These are phyloP conservation scores for Fomitopsis betulina DNA, from an alignment of 1,284 basidiomycete species.

Conservation along the genomic window DNA sequence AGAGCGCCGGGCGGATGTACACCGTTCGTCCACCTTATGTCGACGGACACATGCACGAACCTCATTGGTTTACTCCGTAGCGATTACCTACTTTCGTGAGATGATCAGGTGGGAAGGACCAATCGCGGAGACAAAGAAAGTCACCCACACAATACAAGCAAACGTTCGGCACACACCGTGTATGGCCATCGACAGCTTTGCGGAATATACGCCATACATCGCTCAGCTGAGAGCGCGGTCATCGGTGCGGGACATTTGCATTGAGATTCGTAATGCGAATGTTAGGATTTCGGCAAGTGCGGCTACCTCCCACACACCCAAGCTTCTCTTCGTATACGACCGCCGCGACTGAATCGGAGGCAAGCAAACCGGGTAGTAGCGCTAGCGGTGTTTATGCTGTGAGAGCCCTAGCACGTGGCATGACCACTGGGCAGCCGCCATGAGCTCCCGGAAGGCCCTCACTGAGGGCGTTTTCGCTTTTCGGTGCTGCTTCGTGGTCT, in stretches of 20 bases:
- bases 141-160: too few species aligned
- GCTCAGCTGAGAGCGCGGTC: background rate
- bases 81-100: too few species aligned
- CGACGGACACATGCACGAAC: too few species aligned
- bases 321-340: background rate
- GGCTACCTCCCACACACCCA: background rate
- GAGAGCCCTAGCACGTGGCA: background rate
- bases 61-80: too few species aligned
- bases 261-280: background rate
- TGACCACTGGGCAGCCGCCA: background rate
- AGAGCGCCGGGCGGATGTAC: too few species aligned
- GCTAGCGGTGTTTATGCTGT: background rate
- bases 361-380: background rate
- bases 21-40: too few species aligned
- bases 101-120: too few species aligned
- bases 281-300: background rate
- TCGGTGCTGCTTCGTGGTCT: background rate
- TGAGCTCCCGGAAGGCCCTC: background rate
- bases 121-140: too few species aligned
- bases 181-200: background rate
- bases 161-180: background rate
- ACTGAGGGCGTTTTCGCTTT: too few species aligned
- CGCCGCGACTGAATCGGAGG: background rate
- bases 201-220: background rate
- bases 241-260: background rate